Conservation (phyloP, 441 rosid genomes). For the Iberis amara region DNA sequence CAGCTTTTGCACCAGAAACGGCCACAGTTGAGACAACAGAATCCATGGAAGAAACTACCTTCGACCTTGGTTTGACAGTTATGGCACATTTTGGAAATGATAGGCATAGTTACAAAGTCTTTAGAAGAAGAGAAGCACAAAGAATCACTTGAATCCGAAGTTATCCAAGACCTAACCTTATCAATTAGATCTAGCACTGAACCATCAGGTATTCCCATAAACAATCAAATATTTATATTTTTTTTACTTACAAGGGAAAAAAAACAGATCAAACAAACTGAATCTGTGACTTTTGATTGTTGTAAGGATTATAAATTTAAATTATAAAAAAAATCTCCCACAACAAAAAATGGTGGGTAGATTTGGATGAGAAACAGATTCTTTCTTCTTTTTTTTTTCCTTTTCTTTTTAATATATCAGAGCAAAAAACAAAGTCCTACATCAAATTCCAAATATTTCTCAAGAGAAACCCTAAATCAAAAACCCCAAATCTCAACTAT, state of each 20-base stretch:
- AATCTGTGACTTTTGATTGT: conserved; percentile 23
- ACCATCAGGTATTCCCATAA: conserved; percentile 76
- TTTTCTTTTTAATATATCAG: background rate
- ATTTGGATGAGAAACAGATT: conserved; percentile 31
- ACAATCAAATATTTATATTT: conserved; percentile 30
- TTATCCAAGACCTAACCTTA: conserved; percentile 70
- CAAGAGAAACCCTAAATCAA: conserved; percentile 32
- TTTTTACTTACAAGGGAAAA: conserved; percentile 32
- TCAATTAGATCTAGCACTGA: conserved; percentile 63
- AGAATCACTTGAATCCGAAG: conserved; percentile 55
- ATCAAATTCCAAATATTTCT: conserved; percentile 7
- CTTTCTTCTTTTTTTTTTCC: conserved; percentile 15
- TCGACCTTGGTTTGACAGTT: conserved; percentile 41
- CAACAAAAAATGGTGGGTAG: conserved; percentile 62
- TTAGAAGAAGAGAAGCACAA: conserved; percentile 28
- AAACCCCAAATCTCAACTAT: conserved; percentile 11
- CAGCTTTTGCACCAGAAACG: conserved; percentile 50
- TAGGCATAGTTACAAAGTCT: conserved; percentile 42
- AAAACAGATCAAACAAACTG: background rate
- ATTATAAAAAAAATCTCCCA: conserved; percentile 33
- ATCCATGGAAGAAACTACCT: conserved; percentile 22
- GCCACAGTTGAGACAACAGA: conserved; percentile 58
- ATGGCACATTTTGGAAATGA: conserved; percentile 40
- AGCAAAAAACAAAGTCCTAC: conserved; percentile 20
- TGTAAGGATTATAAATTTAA: too few relatives aligned